Evolutionary conservation across 805 yeast genomes (phyloP), one percentile per base, ranked within the genome.

Genomic region (Candida jianshihensis): DNA sequence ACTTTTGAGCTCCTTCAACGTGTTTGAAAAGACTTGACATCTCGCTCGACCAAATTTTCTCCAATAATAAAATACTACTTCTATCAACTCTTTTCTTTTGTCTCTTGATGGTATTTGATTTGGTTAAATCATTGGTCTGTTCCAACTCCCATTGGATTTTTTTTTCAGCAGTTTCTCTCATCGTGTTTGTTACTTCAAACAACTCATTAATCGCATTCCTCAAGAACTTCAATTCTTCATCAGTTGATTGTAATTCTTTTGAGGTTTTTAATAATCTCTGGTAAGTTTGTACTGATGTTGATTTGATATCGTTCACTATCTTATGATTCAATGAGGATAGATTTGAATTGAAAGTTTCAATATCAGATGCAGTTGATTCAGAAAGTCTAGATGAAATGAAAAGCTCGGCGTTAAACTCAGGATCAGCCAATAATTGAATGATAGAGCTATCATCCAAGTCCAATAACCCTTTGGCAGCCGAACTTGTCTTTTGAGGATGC

Each of bases 1-100:
- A 75, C 50, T 83, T 83, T 48, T 84, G 89, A 1, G 95, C 88
- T n/a, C 96, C 94, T 44, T 89, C 96, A 13, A 89, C 95, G 43
- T 82, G 86, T 47, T 77, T 77, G 57, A 81, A 87, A 35, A 88
- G 60, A 8, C 75, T 70, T 37, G 72, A 74, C 51, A 88, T 63
- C 51, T 83, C 87, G 30, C 68, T 66, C 13, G 78, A 82, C 96
- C 96, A 87, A 66, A 83, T 73, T 48, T 78, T 78, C 54, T 85
- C 90, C 35, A 88, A 61, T 36, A 84, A 74, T 36, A 81, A 49
- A 35, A 87, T 75, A 37, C 88, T 78, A 41, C 80, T 75, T 30
- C 95, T 65, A 53, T 82, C 87, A 35, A 65, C 62, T 36, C 43
- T 39, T 27, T 31, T 43, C 34, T 22, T 41, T 30, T 35, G 39